phyloP scores from a whole-genome alignment of 148 eudicot genomes.

The Rhododendron mucronatum region DNA sequence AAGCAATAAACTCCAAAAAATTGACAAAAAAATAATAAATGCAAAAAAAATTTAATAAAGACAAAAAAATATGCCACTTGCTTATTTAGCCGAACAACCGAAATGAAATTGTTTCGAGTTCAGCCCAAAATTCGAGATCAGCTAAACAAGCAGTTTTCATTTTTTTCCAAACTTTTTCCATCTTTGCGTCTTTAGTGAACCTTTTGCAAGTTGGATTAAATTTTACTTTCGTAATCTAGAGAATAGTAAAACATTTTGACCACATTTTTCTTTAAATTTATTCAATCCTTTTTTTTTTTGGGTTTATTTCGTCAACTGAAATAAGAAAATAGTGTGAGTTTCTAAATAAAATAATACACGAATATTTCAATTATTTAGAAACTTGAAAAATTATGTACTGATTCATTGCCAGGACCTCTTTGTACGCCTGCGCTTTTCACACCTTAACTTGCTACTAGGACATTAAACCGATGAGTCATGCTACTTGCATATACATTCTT shows the following conservation, averaged over 20 bases:
- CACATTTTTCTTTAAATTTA: not conserved
- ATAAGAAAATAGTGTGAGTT: not conserved
- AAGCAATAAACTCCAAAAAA: no score
- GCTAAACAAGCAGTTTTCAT: not conserved
- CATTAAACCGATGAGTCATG: not conserved
- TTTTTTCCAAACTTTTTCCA: no score
- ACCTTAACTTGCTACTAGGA: not conserved
- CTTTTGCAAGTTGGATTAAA: not conserved
- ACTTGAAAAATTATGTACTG: not conserved
- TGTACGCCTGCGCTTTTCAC: not conserved
- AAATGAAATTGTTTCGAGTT: not conserved
- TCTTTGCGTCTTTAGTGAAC: not conserved
- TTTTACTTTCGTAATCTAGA: not conserved
- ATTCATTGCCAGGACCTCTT: not conserved
- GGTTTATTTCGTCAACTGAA: not conserved
- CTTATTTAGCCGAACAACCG: no score
- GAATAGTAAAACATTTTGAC: not conserved
- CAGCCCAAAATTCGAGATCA: not conserved
- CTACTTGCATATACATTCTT: no score
- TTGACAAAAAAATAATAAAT: no score
- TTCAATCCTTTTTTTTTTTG: not conserved
- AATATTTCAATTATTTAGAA: no score
- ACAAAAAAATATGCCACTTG: no score
- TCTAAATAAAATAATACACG: not conserved
- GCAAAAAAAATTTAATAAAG: no score